Evolutionary conservation across 345 rosid species (phyloP), one percentile per base, ranked within the genome.

Genomic region (Eutrema yunnanense): DNA sequence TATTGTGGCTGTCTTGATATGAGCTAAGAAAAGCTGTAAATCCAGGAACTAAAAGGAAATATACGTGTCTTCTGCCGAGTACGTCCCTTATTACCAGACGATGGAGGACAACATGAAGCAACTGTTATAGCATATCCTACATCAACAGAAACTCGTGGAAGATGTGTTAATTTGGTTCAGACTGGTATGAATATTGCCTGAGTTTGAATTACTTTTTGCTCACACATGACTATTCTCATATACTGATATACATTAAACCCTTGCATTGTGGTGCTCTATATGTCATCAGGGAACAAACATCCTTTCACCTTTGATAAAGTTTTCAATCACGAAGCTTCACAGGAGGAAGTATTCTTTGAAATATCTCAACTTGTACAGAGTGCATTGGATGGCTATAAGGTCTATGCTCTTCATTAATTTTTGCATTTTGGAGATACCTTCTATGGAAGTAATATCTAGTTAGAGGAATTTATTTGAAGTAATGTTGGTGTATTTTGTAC

Each of bases 311-410:
- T 90, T 77, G 98, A 92, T 76, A 92, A 92, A 72, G 98, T 92
- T 50, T 92, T 92, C 51, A 69, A 66, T 55, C 96, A 86, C 11
- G 96, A 84, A 53, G 90, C 96, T 59, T 84, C 92, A 12, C 98
- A 90, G 59, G 82, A 86, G 67, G 92, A 87, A 72, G 92, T 92
- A 3, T 92, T 92, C 77, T 82, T 84, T 11, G 96, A 92, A 81
- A 87, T 92, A 70, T 90, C 98, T 10, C 98, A 92, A 78, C 73
- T 92, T 60, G 88, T 90, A 43, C 97, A 92, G 65, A 92, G 98
- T 62, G 98, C 98, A 13, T 88, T 92, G 43, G 98, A 90, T 68
- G 98, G 98, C 16, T 92, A 92, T 52, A 92, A 92, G 96, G 96
- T 90, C 49, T 42, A 14, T 50, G 14, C 16, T 37, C 46, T 34